Conservation (phyloP, 2,329 filamentous ascomycete genomes). For the Fusarium coffeatum region DNA sequence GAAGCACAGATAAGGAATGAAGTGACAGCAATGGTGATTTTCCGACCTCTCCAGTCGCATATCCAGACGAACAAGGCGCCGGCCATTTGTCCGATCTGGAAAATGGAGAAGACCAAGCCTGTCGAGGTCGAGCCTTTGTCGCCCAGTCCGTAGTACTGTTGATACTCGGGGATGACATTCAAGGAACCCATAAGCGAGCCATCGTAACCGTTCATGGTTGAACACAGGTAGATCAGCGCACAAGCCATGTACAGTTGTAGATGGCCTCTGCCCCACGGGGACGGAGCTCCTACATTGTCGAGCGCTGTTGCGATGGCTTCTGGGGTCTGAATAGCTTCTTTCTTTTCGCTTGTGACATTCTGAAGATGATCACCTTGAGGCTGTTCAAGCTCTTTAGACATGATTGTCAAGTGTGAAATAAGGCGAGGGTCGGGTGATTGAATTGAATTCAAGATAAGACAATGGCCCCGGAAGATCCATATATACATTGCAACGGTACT, state of each 20-base stretch:
- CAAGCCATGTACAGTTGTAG: constrained; percentile 24
- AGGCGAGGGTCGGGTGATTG: background rate
- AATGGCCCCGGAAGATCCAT: background rate
- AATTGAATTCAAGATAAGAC: background rate
- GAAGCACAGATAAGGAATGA: constrained; percentile 52
- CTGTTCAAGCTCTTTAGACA: background rate
- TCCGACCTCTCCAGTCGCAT: constrained; percentile 58
- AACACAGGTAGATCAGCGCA: constrained; percentile 49
- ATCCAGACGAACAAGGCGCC: constrained; percentile 58
- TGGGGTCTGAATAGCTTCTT: background rate
- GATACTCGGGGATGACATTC: constrained; percentile 51
- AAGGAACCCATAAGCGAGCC: constrained; percentile 58
- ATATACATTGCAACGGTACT: background rate
- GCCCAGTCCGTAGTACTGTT: constrained; percentile 1
- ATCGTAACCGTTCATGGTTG: constrained; percentile 59
- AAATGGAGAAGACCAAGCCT: constrained; percentile 59
- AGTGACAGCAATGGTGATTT: constrained; percentile 57
- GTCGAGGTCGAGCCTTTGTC: constrained; percentile 53
- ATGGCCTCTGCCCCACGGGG: constrained; percentile 23
- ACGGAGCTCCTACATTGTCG: background rate
- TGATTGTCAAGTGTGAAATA: background rate
- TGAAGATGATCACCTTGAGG: background rate
- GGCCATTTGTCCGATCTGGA: constrained; percentile 57
- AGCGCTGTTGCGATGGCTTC: background rate
- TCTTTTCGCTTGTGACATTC: background rate